Percentiles rank a stretch among this genome's conserved stretches.
Evolutionary conservation across 495 filamentous ascomycete species (phyloP).

Genomic region (Neurospora tetrasperma): DNA sequence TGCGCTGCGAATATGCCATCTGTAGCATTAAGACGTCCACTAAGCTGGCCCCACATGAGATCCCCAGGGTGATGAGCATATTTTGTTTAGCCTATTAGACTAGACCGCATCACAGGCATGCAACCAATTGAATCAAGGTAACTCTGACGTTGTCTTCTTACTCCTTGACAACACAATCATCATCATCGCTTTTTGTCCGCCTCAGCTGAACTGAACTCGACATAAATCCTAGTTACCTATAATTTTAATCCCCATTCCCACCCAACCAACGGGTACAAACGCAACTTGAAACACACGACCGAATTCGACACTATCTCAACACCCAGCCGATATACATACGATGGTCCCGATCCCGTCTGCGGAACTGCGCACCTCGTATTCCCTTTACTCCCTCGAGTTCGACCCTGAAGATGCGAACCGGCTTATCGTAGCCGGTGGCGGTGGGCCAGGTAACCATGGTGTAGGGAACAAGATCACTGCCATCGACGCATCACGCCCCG

Average conservation of each 20-base stretch:
- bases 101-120: not conserved
- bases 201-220: not conserved
- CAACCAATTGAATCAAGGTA: not conserved
- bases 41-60: not conserved
- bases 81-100: not conserved
- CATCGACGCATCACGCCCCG: slow-evolving; percentile 52
- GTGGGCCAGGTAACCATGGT: slow-evolving; percentile 74
- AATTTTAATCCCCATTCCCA: not conserved
- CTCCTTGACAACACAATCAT: not conserved
- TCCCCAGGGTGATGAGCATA: not conserved
- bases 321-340: not conserved
- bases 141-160: not conserved
- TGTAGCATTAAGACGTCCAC: too few relatives aligned
- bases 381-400: slow-evolving; percentile 85
- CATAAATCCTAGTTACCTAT: not conserved
- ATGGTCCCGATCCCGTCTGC: slow-evolving; percentile 21
- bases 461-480: slow-evolving; percentile 84
- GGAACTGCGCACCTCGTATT: slow-evolving; percentile 52
- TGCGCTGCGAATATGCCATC: not conserved
- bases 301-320: not conserved
- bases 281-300: not conserved
- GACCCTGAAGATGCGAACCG: slow-evolving; percentile 65
- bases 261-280: not conserved
- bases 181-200: not conserved
- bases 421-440: slow-evolving; percentile 82